Conservation (phyloP, 108 stramenopile species). For the Chaetoceros muelleri region DNA sequence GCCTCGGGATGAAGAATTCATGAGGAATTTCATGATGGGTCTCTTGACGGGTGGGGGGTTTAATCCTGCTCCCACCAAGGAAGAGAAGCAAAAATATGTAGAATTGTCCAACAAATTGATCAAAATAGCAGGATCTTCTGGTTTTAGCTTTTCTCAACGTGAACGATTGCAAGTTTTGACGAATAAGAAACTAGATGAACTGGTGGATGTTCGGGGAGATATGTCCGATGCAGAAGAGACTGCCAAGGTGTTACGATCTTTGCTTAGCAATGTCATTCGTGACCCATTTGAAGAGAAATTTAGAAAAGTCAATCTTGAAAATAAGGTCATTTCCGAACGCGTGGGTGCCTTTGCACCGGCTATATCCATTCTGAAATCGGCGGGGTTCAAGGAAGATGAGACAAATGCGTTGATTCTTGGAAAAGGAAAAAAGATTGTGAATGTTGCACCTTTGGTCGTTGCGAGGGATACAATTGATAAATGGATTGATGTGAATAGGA, state of each 20-base stretch:
- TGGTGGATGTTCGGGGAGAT: constrained; percentile 35
- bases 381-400: constrained; percentile 45
- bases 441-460: constrained; percentile 60
- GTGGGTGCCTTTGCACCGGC: constrained; percentile 35
- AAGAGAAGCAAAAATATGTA: constrained; percentile 42
- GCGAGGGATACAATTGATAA: constrained; percentile 73
- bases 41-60: constrained; percentile 49
- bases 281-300: constrained; percentile 64
- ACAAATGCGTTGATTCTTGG: constrained; percentile 34
- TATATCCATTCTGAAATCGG: constrained; percentile 47
- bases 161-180: constrained; percentile 60
- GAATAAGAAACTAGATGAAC: constrained; percentile 33
- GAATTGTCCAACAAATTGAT: constrained; percentile 52
- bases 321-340: constrained; percentile 54
- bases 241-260: constrained; percentile 48
- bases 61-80: constrained; percentile 43
- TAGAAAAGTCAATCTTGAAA: constrained; percentile 63
- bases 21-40: constrained; percentile 79
- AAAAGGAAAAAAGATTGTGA: constrained; percentile 57
- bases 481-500: constrained; percentile 66
- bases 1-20: constrained; percentile 54
- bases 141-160: constrained; percentile 65
- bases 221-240: constrained; percentile 60
- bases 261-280: constrained; percentile 57
- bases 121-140: constrained; percentile 55